These are phyloP conservation scores for Naematelia encephala DNA, from an alignment of 768 basidiomycete genomes.

Conservation along the genomic window DNA sequence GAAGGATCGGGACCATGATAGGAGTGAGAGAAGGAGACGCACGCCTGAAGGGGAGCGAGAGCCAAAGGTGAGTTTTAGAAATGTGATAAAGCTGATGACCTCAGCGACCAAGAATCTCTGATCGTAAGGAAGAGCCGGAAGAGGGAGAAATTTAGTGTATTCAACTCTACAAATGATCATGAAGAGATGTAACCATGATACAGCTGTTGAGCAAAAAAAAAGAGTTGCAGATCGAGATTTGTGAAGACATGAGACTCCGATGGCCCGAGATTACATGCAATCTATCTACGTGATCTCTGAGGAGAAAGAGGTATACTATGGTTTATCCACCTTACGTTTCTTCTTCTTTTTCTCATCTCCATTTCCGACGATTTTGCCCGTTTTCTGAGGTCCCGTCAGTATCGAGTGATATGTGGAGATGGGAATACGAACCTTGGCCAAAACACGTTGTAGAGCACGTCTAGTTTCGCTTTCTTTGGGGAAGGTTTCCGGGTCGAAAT, in stretches of 20 bases:
- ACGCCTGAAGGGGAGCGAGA: conserved; percentile 18
- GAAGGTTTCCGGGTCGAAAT: conserved; percentile 69
- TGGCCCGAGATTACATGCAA: no score
- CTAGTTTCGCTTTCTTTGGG: conserved; percentile 54
- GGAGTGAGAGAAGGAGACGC: conserved; percentile 18
- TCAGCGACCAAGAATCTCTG: conserved; percentile 28
- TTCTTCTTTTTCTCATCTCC: conserved; percentile 44
- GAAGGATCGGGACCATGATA: conserved; percentile 53
- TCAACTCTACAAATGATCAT: not conserved
- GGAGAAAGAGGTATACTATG: not conserved
- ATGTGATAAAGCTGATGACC: conserved; percentile 8
- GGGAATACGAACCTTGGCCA: conserved; percentile 54
- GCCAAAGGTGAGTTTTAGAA: conserved; percentile 27
- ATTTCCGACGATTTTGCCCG: conserved; percentile 26
- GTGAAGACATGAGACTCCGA: not conserved
- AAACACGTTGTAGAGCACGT: conserved; percentile 59
- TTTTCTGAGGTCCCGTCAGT: conserved; percentile 27
- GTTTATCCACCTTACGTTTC: conserved; percentile 39
- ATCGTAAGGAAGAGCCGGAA: conserved; percentile 33
- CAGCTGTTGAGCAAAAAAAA: no score
- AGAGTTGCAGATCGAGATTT: not conserved
- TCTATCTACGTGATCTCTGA: not conserved
- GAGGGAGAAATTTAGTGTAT: conserved; percentile 38
- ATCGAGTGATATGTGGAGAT: not conserved
- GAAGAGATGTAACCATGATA: not conserved